Conservation (phyloP, 2,329 filamentous ascomycete species). For the Penicillium italicum region DNA sequence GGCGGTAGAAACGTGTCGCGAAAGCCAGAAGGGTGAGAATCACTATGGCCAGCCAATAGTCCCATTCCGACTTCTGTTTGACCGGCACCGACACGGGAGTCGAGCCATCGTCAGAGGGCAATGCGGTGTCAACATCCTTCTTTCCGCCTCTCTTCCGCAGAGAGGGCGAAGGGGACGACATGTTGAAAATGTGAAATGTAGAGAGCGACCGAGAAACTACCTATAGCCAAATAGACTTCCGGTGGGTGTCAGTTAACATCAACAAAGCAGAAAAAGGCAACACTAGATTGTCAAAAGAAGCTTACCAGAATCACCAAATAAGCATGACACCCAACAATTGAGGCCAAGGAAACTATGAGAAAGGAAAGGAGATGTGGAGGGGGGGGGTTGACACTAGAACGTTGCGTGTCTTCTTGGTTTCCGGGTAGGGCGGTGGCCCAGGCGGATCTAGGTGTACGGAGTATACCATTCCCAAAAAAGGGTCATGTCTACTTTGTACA, state of each 20-base stretch:
- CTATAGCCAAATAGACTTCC: conserved; percentile 29
- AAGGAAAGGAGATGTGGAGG: conserved; percentile 13
- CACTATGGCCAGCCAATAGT: conserved; percentile 74
- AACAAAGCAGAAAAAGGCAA: background rate
- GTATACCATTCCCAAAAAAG: conserved; percentile 7
- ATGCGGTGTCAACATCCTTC: conserved; percentile 30
- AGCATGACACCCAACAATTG: conserved; percentile 21
- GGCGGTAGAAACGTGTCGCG: conserved; percentile 90
- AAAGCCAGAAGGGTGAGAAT: conserved; percentile 83
- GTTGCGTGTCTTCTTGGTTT: conserved; percentile 23
- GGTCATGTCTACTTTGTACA: background rate
- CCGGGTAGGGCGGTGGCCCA: conserved; percentile 20
- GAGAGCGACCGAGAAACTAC: conserved; percentile 30
- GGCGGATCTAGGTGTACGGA: conserved; percentile 11
- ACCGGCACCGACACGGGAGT: conserved; percentile 18
- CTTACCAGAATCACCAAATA: conserved; percentile 26
- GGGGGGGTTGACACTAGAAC: conserved; percentile 7
- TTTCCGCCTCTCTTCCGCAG: conserved; percentile 44
- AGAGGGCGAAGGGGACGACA: conserved; percentile 38
- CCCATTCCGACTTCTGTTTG: conserved; percentile 60
- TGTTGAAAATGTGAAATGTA: conserved; percentile 26
- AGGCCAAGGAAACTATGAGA: conserved; percentile 11
- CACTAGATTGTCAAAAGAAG: background rate
- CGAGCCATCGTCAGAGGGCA: conserved; percentile 24
- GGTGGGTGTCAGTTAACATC: conserved; percentile 11